phyloP scores from a whole-genome alignment of 768 basidiomycete genomes.

The Rhodotorula graminis region DNA sequence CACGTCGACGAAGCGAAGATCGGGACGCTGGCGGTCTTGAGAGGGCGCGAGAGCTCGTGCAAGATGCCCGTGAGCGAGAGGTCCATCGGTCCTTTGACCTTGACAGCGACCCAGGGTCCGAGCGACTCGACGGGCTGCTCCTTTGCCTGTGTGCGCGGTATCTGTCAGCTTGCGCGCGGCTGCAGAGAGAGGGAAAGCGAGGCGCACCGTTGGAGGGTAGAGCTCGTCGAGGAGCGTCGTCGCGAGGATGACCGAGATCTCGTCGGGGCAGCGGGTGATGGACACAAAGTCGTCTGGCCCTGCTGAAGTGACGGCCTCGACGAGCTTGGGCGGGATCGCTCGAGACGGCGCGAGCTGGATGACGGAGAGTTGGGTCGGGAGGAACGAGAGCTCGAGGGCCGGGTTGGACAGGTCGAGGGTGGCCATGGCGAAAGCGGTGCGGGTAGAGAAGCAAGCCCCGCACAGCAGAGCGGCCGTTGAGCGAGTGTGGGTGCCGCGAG shows the following conservation, averaged over 20 bases:
- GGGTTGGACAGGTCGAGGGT: slow-evolving; percentile 26
- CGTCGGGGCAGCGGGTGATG: slow-evolving; percentile 17
- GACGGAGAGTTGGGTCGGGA: slow-evolving; percentile 8
- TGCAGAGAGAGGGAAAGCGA: not conserved
- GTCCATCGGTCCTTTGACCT: slow-evolving; percentile 30
- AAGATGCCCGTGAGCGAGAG: slow-evolving; percentile 25
- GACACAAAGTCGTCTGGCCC: slow-evolving; percentile 11
- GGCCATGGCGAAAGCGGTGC: not conserved
- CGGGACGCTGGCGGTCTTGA: slow-evolving; percentile 26
- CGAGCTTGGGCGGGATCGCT: not conserved
- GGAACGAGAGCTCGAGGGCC: slow-evolving; percentile 23
- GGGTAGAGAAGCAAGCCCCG: no score
- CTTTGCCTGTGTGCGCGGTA: not conserved
- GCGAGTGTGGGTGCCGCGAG: no score
- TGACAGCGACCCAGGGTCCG: slow-evolving; percentile 6
- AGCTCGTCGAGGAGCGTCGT: not conserved
- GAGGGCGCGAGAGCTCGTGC: slow-evolving; percentile 17
- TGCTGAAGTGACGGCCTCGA: not conserved
- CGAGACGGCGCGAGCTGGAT: slow-evolving; percentile 1
- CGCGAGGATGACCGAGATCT: slow-evolving; percentile 25
- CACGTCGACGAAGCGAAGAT: slow-evolving; percentile 38
- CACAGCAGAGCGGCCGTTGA: not conserved
- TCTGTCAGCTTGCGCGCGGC: not conserved
- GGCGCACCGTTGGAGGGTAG: slow-evolving; percentile 2
- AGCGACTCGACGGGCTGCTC: not conserved